Evolutionary conservation across 2,329 filamentous ascomycete species (phyloP).

Genomic region (Alternaria brassicicola): DNA sequence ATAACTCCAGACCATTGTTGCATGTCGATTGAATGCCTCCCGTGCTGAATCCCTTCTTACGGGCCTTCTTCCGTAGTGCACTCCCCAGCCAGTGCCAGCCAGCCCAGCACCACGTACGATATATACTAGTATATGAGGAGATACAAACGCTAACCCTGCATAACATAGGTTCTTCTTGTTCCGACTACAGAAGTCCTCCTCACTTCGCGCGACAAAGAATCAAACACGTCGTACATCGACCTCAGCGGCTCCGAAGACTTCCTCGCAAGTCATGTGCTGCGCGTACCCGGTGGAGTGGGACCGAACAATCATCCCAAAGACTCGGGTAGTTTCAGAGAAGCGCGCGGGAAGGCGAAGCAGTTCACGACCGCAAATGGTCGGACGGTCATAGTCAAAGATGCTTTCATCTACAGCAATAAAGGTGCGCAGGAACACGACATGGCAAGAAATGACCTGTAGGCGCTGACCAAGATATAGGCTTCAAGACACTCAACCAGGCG

Average conservation of each 20-base stretch:
- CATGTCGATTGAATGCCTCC: constrained; percentile 82
- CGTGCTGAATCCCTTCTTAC: constrained; percentile 91
- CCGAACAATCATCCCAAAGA: constrained; percentile 58
- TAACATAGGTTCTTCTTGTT: constrained; percentile 75
- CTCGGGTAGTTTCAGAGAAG: constrained; percentile 71
- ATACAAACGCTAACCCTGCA: constrained; percentile 4
- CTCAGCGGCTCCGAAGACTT: constrained; percentile 91
- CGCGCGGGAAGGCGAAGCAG: constrained; percentile 89
- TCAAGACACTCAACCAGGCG: constrained; percentile 88
- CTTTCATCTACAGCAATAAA: constrained; percentile 93
- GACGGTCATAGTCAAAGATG: constrained; percentile 93
- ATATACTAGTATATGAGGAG: neutral
- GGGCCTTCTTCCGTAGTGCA: constrained; percentile 97
- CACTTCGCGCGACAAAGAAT: constrained; percentile 85
- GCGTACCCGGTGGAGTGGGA: constrained; percentile 66
- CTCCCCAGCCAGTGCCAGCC: constrained; percentile 90
- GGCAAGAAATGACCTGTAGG: neutral
- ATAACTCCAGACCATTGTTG: constrained; percentile 21
- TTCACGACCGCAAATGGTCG: constrained; percentile 91
- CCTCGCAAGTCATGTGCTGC: constrained; percentile 92
- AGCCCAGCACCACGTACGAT: constrained; percentile 78
- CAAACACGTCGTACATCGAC: constrained; percentile 76
- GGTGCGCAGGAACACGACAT: constrained; percentile 57
- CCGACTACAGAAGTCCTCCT: constrained; percentile 92
- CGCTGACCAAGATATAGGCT: constrained; percentile 64